A percentile compares a stretch with the other conserved stretches of the same genome.
Conservation (phyloP, 2,329 filamentous ascomycete species). For the Zymoseptoria pseudotritici region DNA sequence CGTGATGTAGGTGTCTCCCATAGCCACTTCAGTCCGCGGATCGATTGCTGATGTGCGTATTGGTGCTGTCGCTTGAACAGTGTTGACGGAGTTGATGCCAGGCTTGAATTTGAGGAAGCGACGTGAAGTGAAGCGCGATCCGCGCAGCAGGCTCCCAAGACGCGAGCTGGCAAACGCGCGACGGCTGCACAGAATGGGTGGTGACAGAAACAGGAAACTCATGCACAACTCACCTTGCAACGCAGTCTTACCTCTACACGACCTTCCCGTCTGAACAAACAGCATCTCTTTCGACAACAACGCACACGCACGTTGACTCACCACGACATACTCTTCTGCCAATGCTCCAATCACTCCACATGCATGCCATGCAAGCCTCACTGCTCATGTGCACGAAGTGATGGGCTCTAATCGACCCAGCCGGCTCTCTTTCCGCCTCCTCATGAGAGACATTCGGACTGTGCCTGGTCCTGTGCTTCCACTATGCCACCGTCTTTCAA, state of each 20-base stretch:
- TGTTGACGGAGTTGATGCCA: too few species aligned
- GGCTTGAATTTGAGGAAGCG: background rate
- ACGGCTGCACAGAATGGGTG: background rate
- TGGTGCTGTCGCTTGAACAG: too few species aligned
- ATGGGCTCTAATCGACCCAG: background rate
- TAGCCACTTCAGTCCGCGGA: too few species aligned
- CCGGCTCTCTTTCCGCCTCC: background rate
- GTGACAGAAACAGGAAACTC: background rate
- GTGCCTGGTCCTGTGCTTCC: background rate
- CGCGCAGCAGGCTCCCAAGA: background rate
- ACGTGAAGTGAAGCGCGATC: background rate
- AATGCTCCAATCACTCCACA: background rate
- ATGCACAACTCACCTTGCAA: background rate
- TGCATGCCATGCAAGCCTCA: background rate
- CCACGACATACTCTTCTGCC: background rate
- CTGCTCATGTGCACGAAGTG: too few species aligned
- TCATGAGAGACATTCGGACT: background rate
- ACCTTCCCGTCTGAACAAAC: background rate
- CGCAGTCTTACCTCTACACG: background rate
- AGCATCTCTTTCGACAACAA: background rate
- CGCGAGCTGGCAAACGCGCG: background rate
- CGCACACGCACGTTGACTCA: background rate
- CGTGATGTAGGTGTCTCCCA: too few species aligned
- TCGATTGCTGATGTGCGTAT: too few species aligned
- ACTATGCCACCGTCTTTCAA: background rate